phyloP scores from a whole-genome alignment of 306 rosid genomes.

The Cotoneaster glaucophyllus region DNA sequence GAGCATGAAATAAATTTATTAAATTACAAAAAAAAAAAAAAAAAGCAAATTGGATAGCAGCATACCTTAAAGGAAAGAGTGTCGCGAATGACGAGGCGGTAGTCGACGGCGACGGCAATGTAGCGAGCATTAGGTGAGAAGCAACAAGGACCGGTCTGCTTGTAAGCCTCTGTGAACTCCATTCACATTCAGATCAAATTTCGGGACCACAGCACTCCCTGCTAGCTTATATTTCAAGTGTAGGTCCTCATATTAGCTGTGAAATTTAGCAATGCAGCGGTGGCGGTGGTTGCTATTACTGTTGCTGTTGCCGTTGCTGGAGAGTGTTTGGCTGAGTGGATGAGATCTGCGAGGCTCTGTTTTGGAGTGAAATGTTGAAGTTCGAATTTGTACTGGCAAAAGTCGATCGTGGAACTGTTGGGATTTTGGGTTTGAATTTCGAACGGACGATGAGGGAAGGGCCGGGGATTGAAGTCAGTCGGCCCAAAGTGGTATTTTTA shows the following conservation, averaged over 20 bases:
- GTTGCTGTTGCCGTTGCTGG: neutral
- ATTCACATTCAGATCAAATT: conserved; percentile 16
- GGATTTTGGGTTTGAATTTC: neutral
- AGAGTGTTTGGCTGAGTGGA: neutral
- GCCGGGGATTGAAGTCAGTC: neutral
- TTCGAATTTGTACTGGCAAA: neutral
- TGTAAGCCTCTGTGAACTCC: conserved; percentile 96
- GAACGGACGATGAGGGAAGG: neutral
- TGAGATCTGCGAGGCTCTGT: neutral
- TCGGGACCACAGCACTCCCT: neutral
- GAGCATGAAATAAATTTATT: neutral
- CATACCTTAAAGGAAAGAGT: conserved; percentile 76
- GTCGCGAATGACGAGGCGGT: conserved; percentile 94
- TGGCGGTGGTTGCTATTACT: neutral
- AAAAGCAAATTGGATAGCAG: neutral
- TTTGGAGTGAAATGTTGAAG: neutral
- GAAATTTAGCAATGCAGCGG: neutral
- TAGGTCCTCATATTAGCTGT: neutral
- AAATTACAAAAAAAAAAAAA: neutral
- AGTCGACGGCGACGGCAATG: conserved; percentile 90
- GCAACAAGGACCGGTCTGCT: conserved; percentile 87
- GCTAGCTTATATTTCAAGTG: neutral
- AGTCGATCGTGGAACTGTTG: neutral
- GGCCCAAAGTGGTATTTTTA: neutral
- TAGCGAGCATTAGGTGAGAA: conserved; percentile 92